These are phyloP conservation scores for Scopulariopsis brevicaulis DNA, from an alignment of 2,329 filamentous ascomycete genomes.

Conservation along the genomic window DNA sequence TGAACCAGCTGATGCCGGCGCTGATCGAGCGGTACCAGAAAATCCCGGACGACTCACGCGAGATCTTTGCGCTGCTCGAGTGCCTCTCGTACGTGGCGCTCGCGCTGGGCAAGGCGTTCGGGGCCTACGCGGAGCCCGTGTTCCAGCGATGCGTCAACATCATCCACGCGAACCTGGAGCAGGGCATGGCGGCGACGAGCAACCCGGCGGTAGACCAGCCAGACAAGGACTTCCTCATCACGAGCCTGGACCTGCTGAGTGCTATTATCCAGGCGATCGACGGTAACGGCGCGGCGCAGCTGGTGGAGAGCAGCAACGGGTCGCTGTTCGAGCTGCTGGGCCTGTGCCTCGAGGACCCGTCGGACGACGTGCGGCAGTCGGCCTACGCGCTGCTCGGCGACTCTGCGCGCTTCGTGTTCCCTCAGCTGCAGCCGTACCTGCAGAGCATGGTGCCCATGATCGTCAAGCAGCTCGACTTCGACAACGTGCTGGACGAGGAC, in stretches of 20 bases:
- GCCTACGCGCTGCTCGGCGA: constrained; percentile 92
- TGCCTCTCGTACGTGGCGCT: constrained; percentile 90
- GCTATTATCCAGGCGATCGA: constrained; percentile 87
- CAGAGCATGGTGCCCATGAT: constrained; percentile 66
- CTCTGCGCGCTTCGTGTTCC: constrained; percentile 85
- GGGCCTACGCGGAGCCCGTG: constrained; percentile 75
- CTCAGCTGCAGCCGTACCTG: constrained; percentile 65
- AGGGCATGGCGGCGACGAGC: constrained; percentile 57
- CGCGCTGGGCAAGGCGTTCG: constrained; percentile 71
- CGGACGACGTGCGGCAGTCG: constrained; percentile 90
- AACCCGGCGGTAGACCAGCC: constrained; percentile 64
- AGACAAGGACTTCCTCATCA: constrained; percentile 95
- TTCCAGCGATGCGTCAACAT: constrained; percentile 84
- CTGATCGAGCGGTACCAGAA: constrained; percentile 80
- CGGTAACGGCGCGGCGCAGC: constrained; percentile 57
- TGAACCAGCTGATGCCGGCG: constrained; percentile 82
- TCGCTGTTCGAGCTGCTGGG: constrained; percentile 83
- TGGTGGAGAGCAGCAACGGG: constrained; percentile 66
- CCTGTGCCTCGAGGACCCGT: constrained; percentile 84
- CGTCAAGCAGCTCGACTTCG: constrained; percentile 79
- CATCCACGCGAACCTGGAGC: constrained; percentile 83
- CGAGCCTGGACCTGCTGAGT: constrained; percentile 85
- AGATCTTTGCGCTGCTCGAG: constrained; percentile 91
- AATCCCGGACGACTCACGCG: constrained; percentile 78
- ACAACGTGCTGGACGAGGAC: constrained; percentile 64